These are phyloP conservation scores for Vanrija humicola DNA, from an alignment of 1,284 basidiomycete genomes.

Conservation along the genomic window DNA sequence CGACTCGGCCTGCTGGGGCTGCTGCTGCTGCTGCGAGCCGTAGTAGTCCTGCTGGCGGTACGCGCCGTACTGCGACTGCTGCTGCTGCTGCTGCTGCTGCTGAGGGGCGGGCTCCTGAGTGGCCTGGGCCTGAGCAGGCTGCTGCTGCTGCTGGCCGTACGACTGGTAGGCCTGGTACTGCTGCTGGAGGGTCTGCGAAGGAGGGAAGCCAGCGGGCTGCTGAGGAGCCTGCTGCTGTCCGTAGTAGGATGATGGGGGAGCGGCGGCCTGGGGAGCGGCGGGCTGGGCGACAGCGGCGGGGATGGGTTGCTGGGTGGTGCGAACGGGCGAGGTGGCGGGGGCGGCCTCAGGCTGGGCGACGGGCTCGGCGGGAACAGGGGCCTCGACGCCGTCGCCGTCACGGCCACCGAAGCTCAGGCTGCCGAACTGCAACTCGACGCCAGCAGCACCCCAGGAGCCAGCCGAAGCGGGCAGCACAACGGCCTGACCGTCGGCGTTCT, in stretches of 20 bases:
- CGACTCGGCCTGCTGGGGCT: constrained; percentile 19
- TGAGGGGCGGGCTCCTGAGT: constrained; percentile 21
- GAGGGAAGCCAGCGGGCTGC: constrained; percentile 26
- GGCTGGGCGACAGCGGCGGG: constrained; percentile 15
- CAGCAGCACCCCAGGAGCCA: constrained; percentile 24
- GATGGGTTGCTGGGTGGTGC: constrained; percentile 4
- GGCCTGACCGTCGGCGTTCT: constrained; percentile 47
- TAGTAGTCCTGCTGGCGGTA: constrained; percentile 39
- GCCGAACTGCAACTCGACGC: constrained; percentile 50
- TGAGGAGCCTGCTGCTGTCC: constrained; percentile 18
- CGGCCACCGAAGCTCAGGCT: constrained; percentile 49
- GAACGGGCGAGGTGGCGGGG: constrained; percentile 13
- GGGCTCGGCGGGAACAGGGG: constrained; percentile 26
- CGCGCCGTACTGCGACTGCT: constrained; percentile 23
- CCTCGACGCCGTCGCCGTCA: constrained; percentile 45
- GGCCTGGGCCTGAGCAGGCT: constrained; percentile 23
- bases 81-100: constrained; percentile 22
- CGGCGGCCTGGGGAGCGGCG: constrained; percentile 5
- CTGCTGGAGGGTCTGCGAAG: constrained; percentile 38
- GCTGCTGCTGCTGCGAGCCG: constrained; percentile 23
- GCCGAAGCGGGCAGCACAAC: constrained; percentile 45
- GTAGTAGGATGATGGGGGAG: constrained; percentile 8
- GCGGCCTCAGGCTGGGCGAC: constrained; percentile 21
- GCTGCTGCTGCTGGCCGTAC: constrained; percentile 29
- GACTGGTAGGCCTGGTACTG: constrained; percentile 36